phyloP scores from a whole-genome alignment of 2,329 filamentous ascomycete genomes.

The Exophiala xenobiotica region DNA sequence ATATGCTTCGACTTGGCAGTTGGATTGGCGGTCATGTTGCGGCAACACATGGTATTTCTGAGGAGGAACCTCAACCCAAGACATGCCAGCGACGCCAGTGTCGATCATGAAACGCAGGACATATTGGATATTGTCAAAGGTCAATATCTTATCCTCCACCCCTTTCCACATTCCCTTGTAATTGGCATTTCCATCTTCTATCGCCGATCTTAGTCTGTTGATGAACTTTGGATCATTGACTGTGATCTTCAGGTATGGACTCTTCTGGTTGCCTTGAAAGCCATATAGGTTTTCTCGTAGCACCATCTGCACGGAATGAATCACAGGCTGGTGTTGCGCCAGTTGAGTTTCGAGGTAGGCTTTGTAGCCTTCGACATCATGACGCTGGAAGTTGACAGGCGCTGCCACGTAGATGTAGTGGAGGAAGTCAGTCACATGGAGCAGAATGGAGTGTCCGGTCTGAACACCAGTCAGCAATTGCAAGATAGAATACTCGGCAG shows the following conservation, averaged over 20 bases:
- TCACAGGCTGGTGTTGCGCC: slow-evolving; percentile 69
- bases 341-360: slow-evolving; percentile 76
- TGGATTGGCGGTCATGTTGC: slow-evolving; percentile 71
- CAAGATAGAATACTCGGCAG: slow-evolving; percentile 1
- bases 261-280: slow-evolving; percentile 90
- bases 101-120: slow-evolving; percentile 97
- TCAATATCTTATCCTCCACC: slow-evolving; percentile 70
- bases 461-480: slow-evolving; percentile 31
- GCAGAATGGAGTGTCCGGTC: slow-evolving; percentile 82
- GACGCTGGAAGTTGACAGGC: slow-evolving; percentile 73
- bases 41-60: slow-evolving; percentile 70
- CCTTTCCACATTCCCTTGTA: slow-evolving; percentile 88
- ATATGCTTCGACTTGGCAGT: slow-evolving; percentile 92
- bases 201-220: slow-evolving; percentile 68
- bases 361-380: slow-evolving; percentile 76
- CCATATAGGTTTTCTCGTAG: slow-evolving; percentile 90
- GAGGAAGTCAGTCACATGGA: slow-evolving; percentile 93
- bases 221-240: slow-evolving; percentile 88
- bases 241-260: slow-evolving; percentile 88
- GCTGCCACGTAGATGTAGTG: slow-evolving; percentile 95
- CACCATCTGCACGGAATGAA: slow-evolving; percentile 77
- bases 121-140: slow-evolving; percentile 95
- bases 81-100: slow-evolving; percentile 91
- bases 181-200: slow-evolving; percentile 76
- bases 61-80: slow-evolving; percentile 86